These are phyloP conservation scores for Eucalyptus regnans DNA, from an alignment of 345 rosid genomes.

Conservation along the genomic window DNA sequence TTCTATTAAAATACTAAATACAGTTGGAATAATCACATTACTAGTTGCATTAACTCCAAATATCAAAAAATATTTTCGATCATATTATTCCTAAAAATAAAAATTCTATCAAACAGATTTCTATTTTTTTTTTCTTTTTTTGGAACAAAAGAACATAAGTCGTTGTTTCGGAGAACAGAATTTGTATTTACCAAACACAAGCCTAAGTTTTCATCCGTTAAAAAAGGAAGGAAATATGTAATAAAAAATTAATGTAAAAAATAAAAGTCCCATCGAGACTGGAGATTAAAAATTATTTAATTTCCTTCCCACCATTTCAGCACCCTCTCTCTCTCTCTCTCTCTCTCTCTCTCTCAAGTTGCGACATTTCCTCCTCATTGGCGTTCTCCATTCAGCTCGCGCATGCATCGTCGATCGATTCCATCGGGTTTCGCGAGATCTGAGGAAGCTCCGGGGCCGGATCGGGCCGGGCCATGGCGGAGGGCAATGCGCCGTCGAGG, in stretches of 20 bases:
- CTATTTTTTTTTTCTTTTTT: rapidly evolving
- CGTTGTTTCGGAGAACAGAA: rapidly evolving
- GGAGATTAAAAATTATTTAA: not conserved
- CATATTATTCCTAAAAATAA: rapidly evolving
- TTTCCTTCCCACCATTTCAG: not conserved
- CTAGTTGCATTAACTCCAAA: too few relatives aligned
- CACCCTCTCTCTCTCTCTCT: not conserved
- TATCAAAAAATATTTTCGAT: rapidly evolving
- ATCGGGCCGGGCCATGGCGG: slow-evolving; percentile 30
- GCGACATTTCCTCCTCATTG: not conserved
- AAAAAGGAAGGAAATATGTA: not conserved
- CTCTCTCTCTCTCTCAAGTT: not conserved
- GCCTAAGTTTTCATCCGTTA: not conserved
- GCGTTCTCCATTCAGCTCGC: not conserved
- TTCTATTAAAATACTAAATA: not conserved
- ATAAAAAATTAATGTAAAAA: not conserved
- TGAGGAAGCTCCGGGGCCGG: not conserved
- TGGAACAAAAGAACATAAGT: rapidly evolving
- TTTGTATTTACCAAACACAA: rapidly evolving
- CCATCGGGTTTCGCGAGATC: not conserved
- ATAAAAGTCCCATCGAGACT: not conserved
- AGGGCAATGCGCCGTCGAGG: slow-evolving; percentile 37
- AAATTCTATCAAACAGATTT: too few relatives aligned
- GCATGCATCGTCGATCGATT: not conserved
- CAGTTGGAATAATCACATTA: too few relatives aligned